Conservation (phyloP, 306 rosid genomes). For the Neltuma alba region DNA sequence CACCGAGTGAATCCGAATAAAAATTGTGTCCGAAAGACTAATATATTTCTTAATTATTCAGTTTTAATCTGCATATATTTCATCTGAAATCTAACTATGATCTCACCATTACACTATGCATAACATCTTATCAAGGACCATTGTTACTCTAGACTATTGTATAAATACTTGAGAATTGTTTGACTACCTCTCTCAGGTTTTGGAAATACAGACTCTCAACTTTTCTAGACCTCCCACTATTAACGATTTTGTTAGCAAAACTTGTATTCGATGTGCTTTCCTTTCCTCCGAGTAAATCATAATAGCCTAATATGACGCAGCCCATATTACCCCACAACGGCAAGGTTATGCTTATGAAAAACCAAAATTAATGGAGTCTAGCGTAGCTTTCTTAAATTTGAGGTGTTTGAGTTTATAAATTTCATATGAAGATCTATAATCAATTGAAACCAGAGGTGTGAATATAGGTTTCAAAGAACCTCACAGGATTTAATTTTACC, state of each 20-base stretch:
- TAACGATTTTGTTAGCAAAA: not conserved
- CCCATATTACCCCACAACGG: not conserved
- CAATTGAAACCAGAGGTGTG: not conserved
- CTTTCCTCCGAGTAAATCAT: not conserved
- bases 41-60: not conserved
- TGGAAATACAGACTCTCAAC: not conserved
- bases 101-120: not conserved
- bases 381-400: not conserved
- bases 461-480: not conserved
- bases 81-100: not conserved
- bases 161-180: not conserved
- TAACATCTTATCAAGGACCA: not conserved
- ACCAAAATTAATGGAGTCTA: not conserved
- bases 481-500: not conserved
- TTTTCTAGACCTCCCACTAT: not conserved
- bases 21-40: not conserved
- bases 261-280: not conserved
- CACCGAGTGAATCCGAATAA: not conserved
- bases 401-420: not conserved
- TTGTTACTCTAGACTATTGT: not conserved
- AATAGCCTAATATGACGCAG: not conserved
- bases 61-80: not conserved
- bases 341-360: not conserved
- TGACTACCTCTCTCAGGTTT: not conserved
- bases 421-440: not conserved